A percentile compares a stretch with the other conserved stretches of the same genome.
Conservation (phyloP, 1,284 basidiomycete genomes). For the Ustilago loliicola region DNA sequence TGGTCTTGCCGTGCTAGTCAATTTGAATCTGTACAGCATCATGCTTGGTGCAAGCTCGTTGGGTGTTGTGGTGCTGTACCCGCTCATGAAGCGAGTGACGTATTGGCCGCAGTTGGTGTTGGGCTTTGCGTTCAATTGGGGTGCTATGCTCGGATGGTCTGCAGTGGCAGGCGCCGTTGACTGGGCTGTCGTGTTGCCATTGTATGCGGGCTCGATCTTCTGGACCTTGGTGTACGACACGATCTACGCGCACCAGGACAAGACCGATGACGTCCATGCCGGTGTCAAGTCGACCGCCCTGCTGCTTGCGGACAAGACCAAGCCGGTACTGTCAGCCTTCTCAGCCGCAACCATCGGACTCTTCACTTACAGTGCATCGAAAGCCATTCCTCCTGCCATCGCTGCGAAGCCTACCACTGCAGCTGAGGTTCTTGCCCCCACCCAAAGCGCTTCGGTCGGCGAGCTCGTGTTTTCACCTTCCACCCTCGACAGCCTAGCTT, state of each 20-base stretch:
- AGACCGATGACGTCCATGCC: constrained; percentile 86
- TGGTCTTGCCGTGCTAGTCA: constrained; percentile 89
- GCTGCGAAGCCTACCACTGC: constrained; percentile 17
- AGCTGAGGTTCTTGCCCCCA: constrained; percentile 11
- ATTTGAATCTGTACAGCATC: constrained; percentile 96
- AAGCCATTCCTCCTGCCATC: constrained; percentile 29
- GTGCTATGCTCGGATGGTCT: constrained; percentile 94
- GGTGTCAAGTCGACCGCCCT: constrained; percentile 96
- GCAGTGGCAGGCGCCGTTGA: constrained; percentile 86
- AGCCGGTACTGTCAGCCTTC: constrained; percentile 82
- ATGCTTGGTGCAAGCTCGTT: constrained; percentile 90
- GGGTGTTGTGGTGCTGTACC: constrained; percentile 88
- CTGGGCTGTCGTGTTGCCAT: constrained; percentile 80
- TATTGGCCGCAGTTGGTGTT: constrained; percentile 89
- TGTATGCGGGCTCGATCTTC: constrained; percentile 88
- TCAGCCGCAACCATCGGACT: constrained; percentile 81
- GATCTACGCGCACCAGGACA: constrained; percentile 99
- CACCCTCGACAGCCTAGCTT: constrained; percentile 18
- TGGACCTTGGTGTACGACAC: constrained; percentile 99
- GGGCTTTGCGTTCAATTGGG: constrained; percentile 95
- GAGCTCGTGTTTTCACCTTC: constrained; percentile 31
- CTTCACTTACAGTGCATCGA: constrained; percentile 77
- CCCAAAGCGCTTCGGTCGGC: constrained; percentile 20
- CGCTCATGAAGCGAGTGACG: constrained; percentile 97
- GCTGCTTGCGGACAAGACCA: constrained; percentile 81